phyloP scores from a whole-genome alignment of 2,329 filamentous ascomycete species.

The Eutypa lata region DNA sequence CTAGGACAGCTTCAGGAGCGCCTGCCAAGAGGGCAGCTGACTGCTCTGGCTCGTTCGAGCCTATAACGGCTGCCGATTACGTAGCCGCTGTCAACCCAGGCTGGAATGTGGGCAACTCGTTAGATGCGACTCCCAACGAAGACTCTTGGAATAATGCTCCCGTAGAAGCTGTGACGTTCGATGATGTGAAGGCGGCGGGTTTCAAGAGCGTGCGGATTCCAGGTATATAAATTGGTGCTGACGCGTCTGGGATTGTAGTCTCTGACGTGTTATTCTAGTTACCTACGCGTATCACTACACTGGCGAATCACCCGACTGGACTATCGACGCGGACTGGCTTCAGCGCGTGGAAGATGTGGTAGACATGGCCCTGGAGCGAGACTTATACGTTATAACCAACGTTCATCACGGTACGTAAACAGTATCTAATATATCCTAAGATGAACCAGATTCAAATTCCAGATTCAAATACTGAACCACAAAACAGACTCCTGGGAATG shows the following conservation, averaged over 20 bases:
- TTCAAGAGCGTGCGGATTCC: conserved; percentile 59
- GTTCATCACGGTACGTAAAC: conserved; percentile 45
- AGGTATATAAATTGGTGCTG: conserved; percentile 24
- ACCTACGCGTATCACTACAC: conserved; percentile 58
- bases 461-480: not conserved
- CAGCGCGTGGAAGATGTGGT: conserved; percentile 56
- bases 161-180: conserved; percentile 47
- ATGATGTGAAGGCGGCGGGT: conserved; percentile 48
- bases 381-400: conserved; percentile 53
- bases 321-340: conserved; percentile 52
- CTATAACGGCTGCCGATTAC: conserved; percentile 43
- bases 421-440: no score
- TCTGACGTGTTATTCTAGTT: conserved; percentile 30
- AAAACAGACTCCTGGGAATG: conserved; percentile 51
- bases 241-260: no score
- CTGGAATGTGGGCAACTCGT: conserved; percentile 60
- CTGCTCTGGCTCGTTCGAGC: conserved; percentile 40
- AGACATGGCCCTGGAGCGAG: conserved; percentile 49
- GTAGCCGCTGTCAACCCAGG: conserved; percentile 49
- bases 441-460: not conserved
- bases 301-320: conserved; percentile 48
- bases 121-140: conserved; percentile 54
- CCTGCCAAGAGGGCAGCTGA: conserved; percentile 3
- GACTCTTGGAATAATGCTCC: conserved; percentile 57
- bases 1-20: not conserved